Percentiles rank a stretch among this genome's conserved stretches.
Evolutionary conservation across 208 protist genomes (phyloP).

Genomic region (Leishmania lainsoni): DNA sequence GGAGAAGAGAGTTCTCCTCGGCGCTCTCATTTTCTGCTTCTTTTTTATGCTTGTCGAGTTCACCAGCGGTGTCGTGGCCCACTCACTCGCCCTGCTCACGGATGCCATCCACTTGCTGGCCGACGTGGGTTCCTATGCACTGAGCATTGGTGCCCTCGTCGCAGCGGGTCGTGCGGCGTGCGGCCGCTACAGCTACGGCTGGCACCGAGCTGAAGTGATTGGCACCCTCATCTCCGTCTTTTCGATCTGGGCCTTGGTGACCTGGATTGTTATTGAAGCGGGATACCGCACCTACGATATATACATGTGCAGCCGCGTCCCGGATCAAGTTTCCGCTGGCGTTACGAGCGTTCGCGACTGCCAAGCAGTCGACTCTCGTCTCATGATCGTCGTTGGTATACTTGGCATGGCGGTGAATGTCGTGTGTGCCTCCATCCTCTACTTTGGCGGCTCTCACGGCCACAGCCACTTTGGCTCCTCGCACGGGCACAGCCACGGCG

Average conservation of each 20-base stretch:
- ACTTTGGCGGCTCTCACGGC: slow-evolving; percentile 83
- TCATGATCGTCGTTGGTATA: slow-evolving; percentile 85
- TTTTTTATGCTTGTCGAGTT: slow-evolving; percentile 92
- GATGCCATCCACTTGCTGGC: slow-evolving; percentile 91
- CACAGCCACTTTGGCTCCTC: slow-evolving; percentile 64
- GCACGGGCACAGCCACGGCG: slow-evolving; percentile 58
- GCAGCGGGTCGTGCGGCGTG: slow-evolving; percentile 66
- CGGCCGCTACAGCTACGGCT: slow-evolving; percentile 87
- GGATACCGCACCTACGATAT: slow-evolving; percentile 67
- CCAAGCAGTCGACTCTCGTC: slow-evolving; percentile 51
- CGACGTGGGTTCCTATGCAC: slow-evolving; percentile 85
- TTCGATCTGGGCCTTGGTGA: slow-evolving; percentile 88
- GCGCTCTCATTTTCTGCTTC: slow-evolving; percentile 70
- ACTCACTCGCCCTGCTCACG: slow-evolving; percentile 90
- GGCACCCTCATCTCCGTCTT: slow-evolving; percentile 90
- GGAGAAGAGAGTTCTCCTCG: slow-evolving; percentile 66
- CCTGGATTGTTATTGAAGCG: slow-evolving; percentile 83
- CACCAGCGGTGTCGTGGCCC: slow-evolving; percentile 69
- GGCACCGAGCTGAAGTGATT: slow-evolving; percentile 90
- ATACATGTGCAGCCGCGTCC: slow-evolving; percentile 58
- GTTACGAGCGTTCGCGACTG: slow-evolving; percentile 32
- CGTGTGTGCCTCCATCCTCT: slow-evolving; percentile 79
- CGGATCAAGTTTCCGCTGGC: slow-evolving; percentile 18
- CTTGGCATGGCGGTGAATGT: slow-evolving; percentile 90
- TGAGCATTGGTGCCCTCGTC: slow-evolving; percentile 83